phyloP scores from a whole-genome alignment of 176 grass and related monocot species.

The Paspalum vaginatum region DNA sequence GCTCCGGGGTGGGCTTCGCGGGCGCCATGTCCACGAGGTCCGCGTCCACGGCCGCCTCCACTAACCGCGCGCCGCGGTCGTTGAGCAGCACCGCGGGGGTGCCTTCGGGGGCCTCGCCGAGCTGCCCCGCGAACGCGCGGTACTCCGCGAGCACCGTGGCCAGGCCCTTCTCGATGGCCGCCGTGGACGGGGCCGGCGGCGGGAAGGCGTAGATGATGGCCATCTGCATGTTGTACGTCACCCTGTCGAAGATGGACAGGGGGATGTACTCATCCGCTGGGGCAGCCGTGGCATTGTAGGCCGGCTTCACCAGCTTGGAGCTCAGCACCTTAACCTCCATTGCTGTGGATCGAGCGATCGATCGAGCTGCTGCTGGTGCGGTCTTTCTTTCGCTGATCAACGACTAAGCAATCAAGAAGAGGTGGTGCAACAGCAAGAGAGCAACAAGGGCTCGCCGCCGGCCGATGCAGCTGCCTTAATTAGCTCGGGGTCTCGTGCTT shows the following conservation, averaged over 20 bases:
- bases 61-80: constrained; percentile 44
- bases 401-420: not conserved
- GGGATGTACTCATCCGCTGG: constrained; percentile 14
- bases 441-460: too few relatives aligned
- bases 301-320: constrained; percentile 56
- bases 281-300: constrained; percentile 35
- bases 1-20: constrained; percentile 50
- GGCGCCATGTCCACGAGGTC: constrained; percentile 40
- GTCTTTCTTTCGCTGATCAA: not conserved
- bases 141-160: constrained; percentile 44
- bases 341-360: not conserved
- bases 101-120: constrained; percentile 42
- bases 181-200: constrained; percentile 56
- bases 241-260: constrained; percentile 65
- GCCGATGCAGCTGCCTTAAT: too few relatives aligned
- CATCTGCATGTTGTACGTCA: constrained; percentile 56
- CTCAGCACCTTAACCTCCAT: constrained; percentile 73
- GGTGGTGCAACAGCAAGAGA: too few relatives aligned
- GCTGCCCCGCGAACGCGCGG: constrained; percentile 55
- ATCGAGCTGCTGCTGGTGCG: not conserved
- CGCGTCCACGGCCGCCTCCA: constrained; percentile 55
- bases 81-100: constrained; percentile 52
- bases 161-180: constrained; percentile 51
- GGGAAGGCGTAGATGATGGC: constrained; percentile 70
- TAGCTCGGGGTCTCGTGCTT: too few relatives aligned